Conservation (phyloP, 2,329 filamentous ascomycete species). For the Apiospora hydei region DNA sequence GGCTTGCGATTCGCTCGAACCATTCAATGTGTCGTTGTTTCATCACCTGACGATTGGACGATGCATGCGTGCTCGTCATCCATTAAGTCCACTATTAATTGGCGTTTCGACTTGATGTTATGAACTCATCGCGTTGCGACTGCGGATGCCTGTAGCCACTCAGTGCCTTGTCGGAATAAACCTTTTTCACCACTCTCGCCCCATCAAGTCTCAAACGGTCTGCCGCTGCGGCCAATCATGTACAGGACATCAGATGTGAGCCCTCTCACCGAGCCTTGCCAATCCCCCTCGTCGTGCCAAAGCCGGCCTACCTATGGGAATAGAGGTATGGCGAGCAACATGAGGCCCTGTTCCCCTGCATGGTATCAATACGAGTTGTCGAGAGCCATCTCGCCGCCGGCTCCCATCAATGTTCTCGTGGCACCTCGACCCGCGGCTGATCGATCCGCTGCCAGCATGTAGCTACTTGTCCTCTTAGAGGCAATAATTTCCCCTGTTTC, state of each 20-base stretch:
- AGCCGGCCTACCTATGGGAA: background rate
- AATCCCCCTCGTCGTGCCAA: background rate
- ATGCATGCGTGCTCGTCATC: background rate
- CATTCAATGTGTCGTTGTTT: constrained; percentile 15
- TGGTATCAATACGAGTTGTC: background rate
- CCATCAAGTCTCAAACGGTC: constrained; percentile 13
- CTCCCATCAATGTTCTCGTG: background rate
- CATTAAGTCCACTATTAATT: background rate
- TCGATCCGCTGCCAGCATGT: background rate
- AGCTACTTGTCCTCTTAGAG: constrained; percentile 7
- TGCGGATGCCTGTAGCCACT: background rate
- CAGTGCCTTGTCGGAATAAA: constrained; percentile 3
- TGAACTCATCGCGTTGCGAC: background rate
- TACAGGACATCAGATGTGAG: background rate
- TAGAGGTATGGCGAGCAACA: background rate
- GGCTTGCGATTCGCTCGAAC: constrained; percentile 15
- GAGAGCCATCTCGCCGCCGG: background rate
- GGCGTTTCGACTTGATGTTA: constrained; percentile 7
- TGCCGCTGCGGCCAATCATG: constrained; percentile 7
- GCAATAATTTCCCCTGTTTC: constrained; percentile 28
- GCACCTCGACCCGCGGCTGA: background rate
- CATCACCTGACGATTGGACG: constrained; percentile 23
- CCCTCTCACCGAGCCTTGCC: background rate
- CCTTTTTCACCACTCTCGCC: background rate
- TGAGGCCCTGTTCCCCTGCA: background rate